These are phyloP conservation scores for Beauveria asiatica DNA, from an alignment of 2,329 filamentous ascomycete species.

Conservation along the genomic window DNA sequence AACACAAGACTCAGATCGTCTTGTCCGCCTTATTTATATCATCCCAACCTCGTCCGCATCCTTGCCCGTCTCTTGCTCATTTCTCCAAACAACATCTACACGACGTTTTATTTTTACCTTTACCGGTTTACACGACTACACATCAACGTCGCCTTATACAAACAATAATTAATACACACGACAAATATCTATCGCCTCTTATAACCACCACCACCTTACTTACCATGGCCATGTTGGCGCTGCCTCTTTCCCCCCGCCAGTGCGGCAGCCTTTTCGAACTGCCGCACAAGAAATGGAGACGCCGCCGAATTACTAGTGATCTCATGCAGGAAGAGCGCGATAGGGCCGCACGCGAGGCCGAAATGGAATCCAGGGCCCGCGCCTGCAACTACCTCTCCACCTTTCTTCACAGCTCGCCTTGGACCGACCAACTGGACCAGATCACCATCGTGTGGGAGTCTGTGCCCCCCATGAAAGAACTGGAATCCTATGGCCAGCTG, in stretches of 20 bases:
- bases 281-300: conserved; percentile 15
- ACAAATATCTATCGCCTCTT: background rate
- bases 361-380: conserved; percentile 22
- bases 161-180: background rate
- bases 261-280: conserved; percentile 16
- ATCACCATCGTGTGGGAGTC: conserved; percentile 26
- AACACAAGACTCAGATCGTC: conserved; percentile 8
- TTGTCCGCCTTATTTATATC: conserved; percentile 9
- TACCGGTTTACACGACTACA: background rate
- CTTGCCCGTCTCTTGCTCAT: background rate
- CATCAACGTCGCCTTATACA: background rate
- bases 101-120: background rate
- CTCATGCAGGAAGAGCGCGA: conserved; percentile 13
- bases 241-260: background rate
- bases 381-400: conserved; percentile 25
- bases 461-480: conserved; percentile 26
- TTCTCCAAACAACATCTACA: background rate
- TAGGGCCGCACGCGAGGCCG: conserved; percentile 21
- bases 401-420: conserved; percentile 22
- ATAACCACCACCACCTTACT: background rate
- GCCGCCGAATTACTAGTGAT: conserved; percentile 9
- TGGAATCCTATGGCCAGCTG: conserved; percentile 24
- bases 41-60: background rate
- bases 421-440: conserved; percentile 23
- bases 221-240: conserved; percentile 1